phyloP scores from a whole-genome alignment of 148 eudicot genomes.

The Dysphania ambrosioides region DNA sequence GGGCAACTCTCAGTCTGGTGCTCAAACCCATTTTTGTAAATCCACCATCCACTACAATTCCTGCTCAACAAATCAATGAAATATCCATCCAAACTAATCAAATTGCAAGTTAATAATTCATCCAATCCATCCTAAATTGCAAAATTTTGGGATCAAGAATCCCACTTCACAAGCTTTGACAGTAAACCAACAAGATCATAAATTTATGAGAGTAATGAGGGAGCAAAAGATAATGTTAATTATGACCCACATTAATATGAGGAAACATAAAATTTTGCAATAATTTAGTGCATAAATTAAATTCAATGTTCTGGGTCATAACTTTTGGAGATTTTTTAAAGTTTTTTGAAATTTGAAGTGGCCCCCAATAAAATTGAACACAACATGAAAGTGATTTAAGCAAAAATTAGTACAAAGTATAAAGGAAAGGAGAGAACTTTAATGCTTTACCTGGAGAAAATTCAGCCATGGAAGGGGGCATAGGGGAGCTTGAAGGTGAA shows the following conservation, averaged over 20 bases:
- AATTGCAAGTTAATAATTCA: neutral
- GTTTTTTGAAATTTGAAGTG: conserved; percentile 16
- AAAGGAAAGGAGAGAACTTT: neutral
- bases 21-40: conserved; percentile 34
- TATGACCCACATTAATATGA: conserved; percentile 18
- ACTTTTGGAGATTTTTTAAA: neutral
- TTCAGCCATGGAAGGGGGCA: conserved; percentile 41
- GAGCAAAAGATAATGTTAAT: conserved; percentile 15
- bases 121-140: conserved; percentile 9
- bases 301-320: conserved; percentile 24
- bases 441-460: conserved; percentile 42
- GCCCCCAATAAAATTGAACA: conserved; percentile 3
- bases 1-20: conserved; percentile 39
- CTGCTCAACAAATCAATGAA: conserved; percentile 31
- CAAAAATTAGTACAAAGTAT: neutral
- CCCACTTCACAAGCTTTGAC: conserved; percentile 16
- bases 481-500: conserved; percentile 22
- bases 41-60: conserved; percentile 28
- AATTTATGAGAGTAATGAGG: neutral
- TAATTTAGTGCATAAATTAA: conserved; percentile 10
- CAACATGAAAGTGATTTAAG: neutral
- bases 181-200: too few species aligned
- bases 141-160: conserved; percentile 9
- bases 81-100: conserved; percentile 9
- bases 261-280: conserved; percentile 11